Evolutionary conservation across 192 early-diverging fungal genomes (phyloP), one percentile per base, ranked within the genome.

Genomic region (Mortierella antarctica): DNA sequence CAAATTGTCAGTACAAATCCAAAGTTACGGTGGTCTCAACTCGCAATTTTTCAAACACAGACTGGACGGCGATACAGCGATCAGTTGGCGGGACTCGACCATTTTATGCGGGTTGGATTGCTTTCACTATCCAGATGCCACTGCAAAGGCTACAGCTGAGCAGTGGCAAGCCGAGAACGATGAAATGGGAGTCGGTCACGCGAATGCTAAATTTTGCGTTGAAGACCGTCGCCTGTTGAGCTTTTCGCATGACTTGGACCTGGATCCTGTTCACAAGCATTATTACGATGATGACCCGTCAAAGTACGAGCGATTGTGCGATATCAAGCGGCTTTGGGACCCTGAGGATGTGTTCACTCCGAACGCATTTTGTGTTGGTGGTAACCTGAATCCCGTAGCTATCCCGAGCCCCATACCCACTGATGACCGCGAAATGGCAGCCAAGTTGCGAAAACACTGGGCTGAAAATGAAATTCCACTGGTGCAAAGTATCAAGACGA

Each of bases 191-290:
- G 74, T 77, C 60, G 59, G 59, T 18, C 41, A 61, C 47, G 13
- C 67, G 31, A 12, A 61, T 0, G 62, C 67, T 20, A 52, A 2
- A 46, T 77, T 77, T 59, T 65, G 51, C 49, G 45, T 45, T 49
- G 21, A 77, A 51, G 74, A 77, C 18, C 67, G 67, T 63, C 74
- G 67, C 41, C 4, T 77, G 54, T 42, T 77, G 20, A 70, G 74
- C 67, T 67, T 39, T 18, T 66, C 64, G 4, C 39, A 44, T 53
- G 64, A 66, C 44, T 18, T 45, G 64, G 53, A 66, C 64, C 20
- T 66, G 52, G 11, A 7, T 11, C 10, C 44, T 5, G 52, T 14
- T n/a, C 64, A 31, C n/a, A 11, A 3, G 31, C 17, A 42, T 17
- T 66, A 66, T 55, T 66, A 39, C n/a, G 64, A 66, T 53, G 17